Evolutionary conservation across 305 asterid species (phyloP), one percentile per base, ranked within the genome.

Genomic region (Fraxinus ornus): DNA sequence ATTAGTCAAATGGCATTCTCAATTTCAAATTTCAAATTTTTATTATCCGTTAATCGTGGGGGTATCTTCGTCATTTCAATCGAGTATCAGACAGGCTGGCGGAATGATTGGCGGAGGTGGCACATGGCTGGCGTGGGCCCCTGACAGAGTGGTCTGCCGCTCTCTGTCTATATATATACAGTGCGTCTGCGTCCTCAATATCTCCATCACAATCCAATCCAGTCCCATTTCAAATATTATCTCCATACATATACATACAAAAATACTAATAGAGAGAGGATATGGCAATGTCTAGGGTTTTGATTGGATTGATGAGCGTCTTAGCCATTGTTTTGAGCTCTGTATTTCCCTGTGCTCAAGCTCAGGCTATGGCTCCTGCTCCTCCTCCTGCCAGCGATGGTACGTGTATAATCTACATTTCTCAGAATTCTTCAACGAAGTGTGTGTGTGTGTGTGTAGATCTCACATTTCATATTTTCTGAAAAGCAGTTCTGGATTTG

Each of bases 351-450:
- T 35, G 68, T 60, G 88, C 75, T 78, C 89, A 73, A 49, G 90
- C 89, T 41, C 89, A 87, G 80, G 84, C 55, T 1, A n/a, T 78
- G 39, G 75, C 90, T 12, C 93, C 93, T 79, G 90, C 91, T 26
- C 91, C 91, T 1, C 79, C 88, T 0, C 90, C 93, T 35, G 28
- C 86, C 30, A 90, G 90, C 79, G 91, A 90, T 84, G 90, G 90
- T 90, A 85, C 15, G 4, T 24, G 30, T 49, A 1, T 32, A 5
- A 24, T 21, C 76, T 0, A 62, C 7, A 7, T 66, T 7, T 73
- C 74, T 39, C 62, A 10, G 39, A 12, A 28, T 39, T 30, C 17
- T 64, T 8, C 72, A 57, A 57, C 26, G 68, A 57, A 57, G 66
- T 55, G 26, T 17, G 60, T 17, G 60, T 49, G 36, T 7, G 12